Evolutionary conservation across 345 rosid species (phyloP), one percentile per base, ranked within the genome.

Genomic region (Eutrema yunnanense): DNA sequence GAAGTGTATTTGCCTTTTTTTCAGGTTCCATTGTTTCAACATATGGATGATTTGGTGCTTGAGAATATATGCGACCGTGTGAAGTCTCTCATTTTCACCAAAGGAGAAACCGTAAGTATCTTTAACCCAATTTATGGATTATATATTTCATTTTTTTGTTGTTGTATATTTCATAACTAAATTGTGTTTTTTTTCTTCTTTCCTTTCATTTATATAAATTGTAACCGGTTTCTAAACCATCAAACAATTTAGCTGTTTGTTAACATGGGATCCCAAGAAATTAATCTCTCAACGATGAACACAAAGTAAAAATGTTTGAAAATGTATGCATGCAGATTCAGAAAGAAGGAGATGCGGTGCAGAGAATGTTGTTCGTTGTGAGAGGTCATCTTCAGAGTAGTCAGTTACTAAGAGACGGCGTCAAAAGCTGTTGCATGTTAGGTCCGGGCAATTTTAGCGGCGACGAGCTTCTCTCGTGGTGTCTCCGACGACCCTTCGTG

Each of bases 401-500:
- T 82, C 99, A 95, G 75, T 80, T 84, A 26, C 87, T 95, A 14
- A 81, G 96, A 54, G 92, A 95, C 41, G 96, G 91, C 2, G 89
- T 95, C 14, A 86, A 90, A 47, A 90, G 97, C 41, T 88, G 90
- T 69, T 95, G 99, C 82, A 95, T 92, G 99, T 74, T 95, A 30
- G 97, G 99, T 50, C 99, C 99, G 0, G 99, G 99, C 7, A 95
- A 95, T 77, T 95, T 95, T 81, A 87, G 96, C 2, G 99, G 99
- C 11, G 97, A 95, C 41, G 99, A 95, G 84, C 96, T 95, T 56
- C 75, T 92, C 50, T 88, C 99, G 6, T 92, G 96, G 99, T 92
- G 97, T 78, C 87, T 95, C 11, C 78, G 96, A 16, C 66, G 97
- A 33, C 97, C 99, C 1, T 95, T 95, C 59, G 86, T 92, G 6